Percentiles rank a stretch among this genome's conserved stretches.
phyloP scores from a whole-genome alignment of 495 filamentous ascomycete genomes.

The Penicillium ochrochloron region DNA sequence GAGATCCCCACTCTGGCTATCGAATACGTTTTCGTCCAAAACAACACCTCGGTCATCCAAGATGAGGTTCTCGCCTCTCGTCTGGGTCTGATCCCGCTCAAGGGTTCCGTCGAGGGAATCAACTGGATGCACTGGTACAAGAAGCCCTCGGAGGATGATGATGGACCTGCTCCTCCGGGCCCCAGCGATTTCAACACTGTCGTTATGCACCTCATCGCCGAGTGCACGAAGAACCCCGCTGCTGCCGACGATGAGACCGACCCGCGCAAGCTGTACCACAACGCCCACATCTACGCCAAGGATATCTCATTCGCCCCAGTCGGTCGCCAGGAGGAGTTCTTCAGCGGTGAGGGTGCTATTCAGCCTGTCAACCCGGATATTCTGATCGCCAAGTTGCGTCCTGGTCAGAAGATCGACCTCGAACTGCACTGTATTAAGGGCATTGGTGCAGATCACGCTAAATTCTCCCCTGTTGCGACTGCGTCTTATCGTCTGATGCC shows the following conservation, averaged over 20 bases:
- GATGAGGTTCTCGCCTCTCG: slow-evolving; percentile 93
- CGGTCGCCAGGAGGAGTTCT: slow-evolving; percentile 72
- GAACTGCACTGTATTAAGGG: slow-evolving; percentile 92
- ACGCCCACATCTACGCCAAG: slow-evolving; percentile 84
- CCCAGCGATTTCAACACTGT: slow-evolving; percentile 82
- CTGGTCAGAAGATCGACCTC: slow-evolving; percentile 82
- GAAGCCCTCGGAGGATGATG: slow-evolving; percentile 59
- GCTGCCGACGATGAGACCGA: slow-evolving; percentile 74
- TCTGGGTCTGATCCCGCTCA: slow-evolving; percentile 88
- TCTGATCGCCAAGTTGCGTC: slow-evolving; percentile 90
- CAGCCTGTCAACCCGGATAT: slow-evolving; percentile 87
- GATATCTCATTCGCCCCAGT: slow-evolving; percentile 76
- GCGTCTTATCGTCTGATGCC: slow-evolving; percentile 91
- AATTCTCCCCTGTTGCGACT: slow-evolving; percentile 96
- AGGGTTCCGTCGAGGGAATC: slow-evolving; percentile 73
- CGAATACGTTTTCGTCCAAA: slow-evolving; percentile 84
- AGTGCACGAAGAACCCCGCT: slow-evolving; percentile 76
- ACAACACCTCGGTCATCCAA: slow-evolving; percentile 97
- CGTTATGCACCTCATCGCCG: slow-evolving; percentile 68
- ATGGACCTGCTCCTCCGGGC: slow-evolving; percentile 44
- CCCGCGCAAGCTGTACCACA: slow-evolving; percentile 79
- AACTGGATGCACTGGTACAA: slow-evolving; percentile 79
- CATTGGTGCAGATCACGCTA: slow-evolving; percentile 92
- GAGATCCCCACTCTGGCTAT: slow-evolving; percentile 95
- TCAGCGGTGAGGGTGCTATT: slow-evolving; percentile 67